A percentile compares a stretch with the other conserved stretches of the same genome.
These are phyloP conservation scores for Liquidambar formosana DNA, from an alignment of 164 flowering plant species.

Conservation along the genomic window DNA sequence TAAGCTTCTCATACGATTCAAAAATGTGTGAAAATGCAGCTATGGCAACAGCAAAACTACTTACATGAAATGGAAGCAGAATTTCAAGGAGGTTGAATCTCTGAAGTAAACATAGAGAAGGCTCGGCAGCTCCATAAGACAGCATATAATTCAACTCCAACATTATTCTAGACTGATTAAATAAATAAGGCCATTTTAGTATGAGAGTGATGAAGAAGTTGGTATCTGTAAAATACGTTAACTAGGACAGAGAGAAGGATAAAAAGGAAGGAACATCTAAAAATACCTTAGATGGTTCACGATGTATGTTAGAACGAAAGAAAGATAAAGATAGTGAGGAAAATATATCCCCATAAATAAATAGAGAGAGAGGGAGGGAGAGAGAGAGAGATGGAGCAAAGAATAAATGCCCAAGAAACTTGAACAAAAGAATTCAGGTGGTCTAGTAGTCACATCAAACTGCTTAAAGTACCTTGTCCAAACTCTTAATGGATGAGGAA, in stretches of 20 bases:
- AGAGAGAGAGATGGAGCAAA: not conserved
- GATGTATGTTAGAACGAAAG: no score
- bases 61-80: constrained; percentile 80
- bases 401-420: not conserved
- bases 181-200: constrained; percentile 1
- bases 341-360: no score
- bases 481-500: constrained; percentile 43
- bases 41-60: constrained; percentile 22
- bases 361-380: no score
- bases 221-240: no score
- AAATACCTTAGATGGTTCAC: no score
- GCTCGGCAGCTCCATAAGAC: constrained; percentile 88
- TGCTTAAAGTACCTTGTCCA: constrained; percentile 51
- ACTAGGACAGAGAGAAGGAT: no score
- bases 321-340: no score
- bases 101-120: constrained; percentile 65
- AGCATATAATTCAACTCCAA: constrained; percentile 91
- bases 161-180: constrained; percentile 62
- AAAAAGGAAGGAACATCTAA: no score
- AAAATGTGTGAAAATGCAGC: not conserved
- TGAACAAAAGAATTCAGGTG: not conserved
- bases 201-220: not conserved
- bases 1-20: not conserved
- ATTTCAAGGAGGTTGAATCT: constrained; percentile 64
- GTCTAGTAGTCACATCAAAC: not conserved